These are phyloP conservation scores for Lophium mytilinum DNA, from an alignment of 495 filamentous ascomycete genomes.

Conservation along the genomic window DNA sequence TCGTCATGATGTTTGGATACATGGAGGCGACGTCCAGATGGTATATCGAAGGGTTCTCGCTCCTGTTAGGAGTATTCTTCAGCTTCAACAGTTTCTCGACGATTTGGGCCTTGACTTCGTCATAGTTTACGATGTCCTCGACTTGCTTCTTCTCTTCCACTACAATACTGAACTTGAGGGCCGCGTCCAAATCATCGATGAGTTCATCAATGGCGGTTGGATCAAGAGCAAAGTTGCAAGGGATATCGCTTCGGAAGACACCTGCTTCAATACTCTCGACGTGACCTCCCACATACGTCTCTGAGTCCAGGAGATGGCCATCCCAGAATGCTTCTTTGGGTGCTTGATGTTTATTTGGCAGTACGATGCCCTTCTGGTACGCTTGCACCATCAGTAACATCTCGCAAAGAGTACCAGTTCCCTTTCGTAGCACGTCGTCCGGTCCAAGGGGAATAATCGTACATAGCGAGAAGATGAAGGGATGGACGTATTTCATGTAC, in stretches of 20 bases:
- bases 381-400: constrained; percentile 99
- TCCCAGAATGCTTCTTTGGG: constrained; percentile 93
- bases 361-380: constrained; percentile 80
- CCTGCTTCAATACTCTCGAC: constrained; percentile 99
- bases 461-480: constrained; percentile 97
- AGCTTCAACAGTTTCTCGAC: constrained; percentile 59
- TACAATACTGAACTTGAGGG: constrained; percentile 81
- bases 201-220: constrained; percentile 82
- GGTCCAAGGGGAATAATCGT: constrained; percentile 91
- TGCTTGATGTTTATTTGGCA: constrained; percentile 94
- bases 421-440: constrained; percentile 88
- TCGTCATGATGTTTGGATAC: constrained; percentile 99
- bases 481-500: constrained; percentile 99
- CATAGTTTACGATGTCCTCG: constrained; percentile 86
- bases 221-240: constrained; percentile 84
- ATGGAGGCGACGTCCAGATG: constrained; percentile 98
- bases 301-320: constrained; percentile 87
- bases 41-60: constrained; percentile 86
- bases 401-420: constrained; percentile 95
- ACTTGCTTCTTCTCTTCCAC: constrained; percentile 93
- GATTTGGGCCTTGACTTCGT: constrained; percentile 85
- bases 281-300: constrained; percentile 97
- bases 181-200: constrained; percentile 76
- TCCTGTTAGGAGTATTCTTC: constrained; percentile 70
- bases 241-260: constrained; percentile 93